phyloP scores from a whole-genome alignment of 176 grass and related monocot species.

The Alloteropsis semialata region DNA sequence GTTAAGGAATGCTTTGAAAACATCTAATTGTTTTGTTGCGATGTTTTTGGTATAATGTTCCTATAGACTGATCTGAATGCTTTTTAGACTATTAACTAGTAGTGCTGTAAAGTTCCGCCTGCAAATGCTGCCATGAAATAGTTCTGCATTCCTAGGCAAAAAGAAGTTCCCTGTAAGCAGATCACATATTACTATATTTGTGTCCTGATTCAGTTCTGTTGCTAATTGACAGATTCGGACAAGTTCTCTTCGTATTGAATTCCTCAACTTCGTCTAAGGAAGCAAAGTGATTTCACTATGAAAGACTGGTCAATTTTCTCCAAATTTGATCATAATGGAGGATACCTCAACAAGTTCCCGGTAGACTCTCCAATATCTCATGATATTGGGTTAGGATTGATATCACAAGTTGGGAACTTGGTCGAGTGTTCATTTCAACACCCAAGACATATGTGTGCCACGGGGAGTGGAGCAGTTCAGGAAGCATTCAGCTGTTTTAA shows the following conservation, averaged over 20 bases:
- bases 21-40: neutral
- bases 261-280: neutral
- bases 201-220: neutral
- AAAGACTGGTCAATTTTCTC: slow-evolving; percentile 60
- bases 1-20: neutral
- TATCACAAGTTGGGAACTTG: slow-evolving; percentile 58
- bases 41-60: neutral
- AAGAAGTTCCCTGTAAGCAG: neutral
- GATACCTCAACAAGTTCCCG: slow-evolving; percentile 47
- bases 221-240: slow-evolving; percentile 14
- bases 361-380: slow-evolving; percentile 55
- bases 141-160: neutral
- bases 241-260: neutral
- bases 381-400: slow-evolving; percentile 49
- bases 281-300: slow-evolving; percentile 42
- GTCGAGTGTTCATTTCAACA: slow-evolving; percentile 61
- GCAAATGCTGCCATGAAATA: neutral
- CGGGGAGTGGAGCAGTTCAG: slow-evolving; percentile 60
- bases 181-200: neutral
- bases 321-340: slow-evolving; percentile 55
- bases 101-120: neutral
- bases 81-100: neutral
- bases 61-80: neutral
- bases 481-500: slow-evolving; percentile 61
- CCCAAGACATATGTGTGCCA: slow-evolving; percentile 41